Conservation (phyloP, 2,329 filamentous ascomycete species). For the Apiospora pterosperma region DNA sequence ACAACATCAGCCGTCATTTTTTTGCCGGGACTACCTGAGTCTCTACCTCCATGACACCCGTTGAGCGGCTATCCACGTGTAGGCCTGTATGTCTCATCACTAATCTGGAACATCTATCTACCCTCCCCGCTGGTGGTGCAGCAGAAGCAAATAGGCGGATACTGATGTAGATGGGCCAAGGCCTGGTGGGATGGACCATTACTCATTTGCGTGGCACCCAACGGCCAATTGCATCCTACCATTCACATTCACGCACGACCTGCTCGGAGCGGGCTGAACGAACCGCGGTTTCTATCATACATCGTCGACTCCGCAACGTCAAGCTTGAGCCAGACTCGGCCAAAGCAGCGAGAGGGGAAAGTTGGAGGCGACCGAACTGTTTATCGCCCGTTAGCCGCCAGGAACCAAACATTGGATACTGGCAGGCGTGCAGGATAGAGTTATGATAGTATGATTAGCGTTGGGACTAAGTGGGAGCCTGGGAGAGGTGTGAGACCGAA, state of each 20-base stretch:
- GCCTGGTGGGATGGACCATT: not conserved
- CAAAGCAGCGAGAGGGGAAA: not conserved
- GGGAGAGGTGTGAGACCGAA: not conserved
- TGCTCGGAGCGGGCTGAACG: not conserved
- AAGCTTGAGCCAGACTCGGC: not conserved
- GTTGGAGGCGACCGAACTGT: not conserved
- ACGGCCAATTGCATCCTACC: not conserved
- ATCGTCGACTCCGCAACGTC: not conserved
- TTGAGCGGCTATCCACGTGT: not conserved
- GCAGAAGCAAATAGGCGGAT: not conserved
- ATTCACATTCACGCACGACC: not conserved
- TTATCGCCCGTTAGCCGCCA: not conserved
- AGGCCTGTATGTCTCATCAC: not conserved
- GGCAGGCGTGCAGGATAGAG: not conserved
- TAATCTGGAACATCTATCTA: not conserved
- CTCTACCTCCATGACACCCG: not conserved
- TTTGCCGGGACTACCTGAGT: not conserved
- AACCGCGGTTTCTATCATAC: not conserved
- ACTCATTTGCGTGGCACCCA: not conserved
- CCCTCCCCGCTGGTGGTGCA: not conserved
- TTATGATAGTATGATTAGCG: conserved; percentile 1
- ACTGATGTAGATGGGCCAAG: not conserved
- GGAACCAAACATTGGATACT: not conserved
- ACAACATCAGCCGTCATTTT: not conserved
- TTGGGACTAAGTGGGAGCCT: not conserved